These are phyloP conservation scores for Entomortierella chlamydospora DNA, from an alignment of 192 early-diverging fungal species.

Conservation along the genomic window DNA sequence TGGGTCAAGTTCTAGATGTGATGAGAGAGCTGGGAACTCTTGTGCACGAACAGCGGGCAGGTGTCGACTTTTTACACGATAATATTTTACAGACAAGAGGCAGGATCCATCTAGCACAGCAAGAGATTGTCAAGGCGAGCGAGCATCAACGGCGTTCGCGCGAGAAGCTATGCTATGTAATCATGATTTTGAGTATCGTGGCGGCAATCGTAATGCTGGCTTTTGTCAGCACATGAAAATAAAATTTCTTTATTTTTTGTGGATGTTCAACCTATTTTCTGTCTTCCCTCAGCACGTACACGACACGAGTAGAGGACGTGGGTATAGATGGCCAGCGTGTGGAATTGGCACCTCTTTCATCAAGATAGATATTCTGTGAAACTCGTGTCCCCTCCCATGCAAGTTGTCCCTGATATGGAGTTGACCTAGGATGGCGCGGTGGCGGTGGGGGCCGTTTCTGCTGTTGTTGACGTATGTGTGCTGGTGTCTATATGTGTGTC, in stretches of 20 bases:
- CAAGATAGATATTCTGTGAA: no score
- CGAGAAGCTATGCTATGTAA: slow-evolving; percentile 39
- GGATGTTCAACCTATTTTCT: no score
- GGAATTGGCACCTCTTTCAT: no score
- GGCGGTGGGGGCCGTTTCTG: no score
- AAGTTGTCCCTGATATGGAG: slow-evolving; percentile 8
- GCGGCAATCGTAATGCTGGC: slow-evolving; percentile 37
- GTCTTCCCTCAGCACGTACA: no score
- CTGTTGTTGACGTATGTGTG: no score
- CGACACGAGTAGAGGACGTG: no score
- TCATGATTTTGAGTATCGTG: slow-evolving; percentile 33
- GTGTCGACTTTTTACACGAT: slow-evolving; percentile 47
- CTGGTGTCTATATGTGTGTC: no score
- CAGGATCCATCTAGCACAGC: slow-evolving; percentile 27
- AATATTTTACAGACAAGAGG: slow-evolving; percentile 44
- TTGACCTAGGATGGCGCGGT: slow-evolving; percentile 4
- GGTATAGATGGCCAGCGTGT: no score
- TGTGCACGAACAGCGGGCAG: slow-evolving; percentile 34
- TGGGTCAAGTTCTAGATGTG: slow-evolving; percentile 41
- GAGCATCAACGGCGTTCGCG: slow-evolving; percentile 43
- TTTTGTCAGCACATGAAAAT: slow-evolving; percentile 19
- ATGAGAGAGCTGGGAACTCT: slow-evolving; percentile 45
- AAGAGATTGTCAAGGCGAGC: slow-evolving; percentile 46
- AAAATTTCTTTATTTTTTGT: no score
- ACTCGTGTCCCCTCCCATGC: not conserved